These are phyloP conservation scores for Phytophthora constricta DNA, from an alignment of 352 stramenopile species.

Conservation along the genomic window DNA sequence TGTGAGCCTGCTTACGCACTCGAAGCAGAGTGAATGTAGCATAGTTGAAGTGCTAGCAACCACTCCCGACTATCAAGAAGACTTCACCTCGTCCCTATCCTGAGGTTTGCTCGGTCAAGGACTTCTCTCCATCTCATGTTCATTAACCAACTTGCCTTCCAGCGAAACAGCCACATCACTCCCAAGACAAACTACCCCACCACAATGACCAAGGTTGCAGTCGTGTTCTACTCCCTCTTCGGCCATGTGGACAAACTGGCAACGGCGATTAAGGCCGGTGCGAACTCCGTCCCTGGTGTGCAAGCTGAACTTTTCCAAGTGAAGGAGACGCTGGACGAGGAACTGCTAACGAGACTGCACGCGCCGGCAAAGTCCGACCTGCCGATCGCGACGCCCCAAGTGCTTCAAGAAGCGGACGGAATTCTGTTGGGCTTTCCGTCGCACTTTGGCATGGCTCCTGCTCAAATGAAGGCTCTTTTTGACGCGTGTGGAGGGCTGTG, in stretches of 20 bases:
- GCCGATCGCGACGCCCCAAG: constrained; percentile 13
- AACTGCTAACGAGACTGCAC: constrained; percentile 22
- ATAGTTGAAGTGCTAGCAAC: neutral
- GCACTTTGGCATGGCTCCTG: constrained; percentile 12
- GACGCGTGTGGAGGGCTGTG: constrained; percentile 15
- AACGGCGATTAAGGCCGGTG: constrained; percentile 15
- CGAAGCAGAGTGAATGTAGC: neutral
- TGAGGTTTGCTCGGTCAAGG: no score
- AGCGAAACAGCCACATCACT: no score
- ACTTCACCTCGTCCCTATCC: no score
- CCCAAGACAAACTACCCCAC: neutral
- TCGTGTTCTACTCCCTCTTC: constrained; percentile 29
- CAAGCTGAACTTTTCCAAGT: constrained; percentile 17
- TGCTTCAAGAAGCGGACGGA: constrained; percentile 21
- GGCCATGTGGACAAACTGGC: constrained; percentile 14
- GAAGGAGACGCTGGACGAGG: constrained; percentile 16
- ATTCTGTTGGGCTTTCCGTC: constrained; percentile 24
- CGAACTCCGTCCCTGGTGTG: constrained; percentile 16
- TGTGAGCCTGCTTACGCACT: neutral
- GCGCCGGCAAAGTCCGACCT: constrained; percentile 12
- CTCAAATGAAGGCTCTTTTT: constrained; percentile 18
- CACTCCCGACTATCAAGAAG: neutral
- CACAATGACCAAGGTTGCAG: constrained; percentile 22
- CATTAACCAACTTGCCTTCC: neutral
- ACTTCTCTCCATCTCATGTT: neutral